phyloP scores from a whole-genome alignment of 1,284 basidiomycete species.

The Ganoderma sp. region DNA sequence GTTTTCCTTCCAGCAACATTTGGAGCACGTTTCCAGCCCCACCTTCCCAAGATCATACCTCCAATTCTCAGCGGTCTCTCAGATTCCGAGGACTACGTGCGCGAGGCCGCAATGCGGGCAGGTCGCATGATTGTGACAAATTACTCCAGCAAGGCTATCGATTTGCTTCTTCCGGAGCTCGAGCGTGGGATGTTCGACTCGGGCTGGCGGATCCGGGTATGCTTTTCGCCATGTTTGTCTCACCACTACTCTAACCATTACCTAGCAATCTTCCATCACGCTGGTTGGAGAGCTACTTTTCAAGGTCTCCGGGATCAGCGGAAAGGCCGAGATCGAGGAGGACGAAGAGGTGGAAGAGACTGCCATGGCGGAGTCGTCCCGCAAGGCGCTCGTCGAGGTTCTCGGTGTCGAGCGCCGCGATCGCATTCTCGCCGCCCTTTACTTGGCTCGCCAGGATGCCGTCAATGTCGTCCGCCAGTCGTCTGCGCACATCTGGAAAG shows the following conservation, averaged over 20 bases:
- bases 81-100: constrained; percentile 92
- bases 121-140: constrained; percentile 98
- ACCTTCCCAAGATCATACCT: constrained; percentile 92
- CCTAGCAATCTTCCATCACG: constrained; percentile 91
- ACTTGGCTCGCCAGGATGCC: constrained; percentile 93
- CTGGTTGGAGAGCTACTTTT: constrained; percentile 96
- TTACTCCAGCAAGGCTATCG: constrained; percentile 92
- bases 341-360: constrained; percentile 73
- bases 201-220: constrained; percentile 92
- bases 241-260: constrained; percentile 5
- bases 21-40: constrained; percentile 94
- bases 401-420: constrained; percentile 91
- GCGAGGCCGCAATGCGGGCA: constrained; percentile 98
- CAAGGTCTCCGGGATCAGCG: constrained; percentile 97
- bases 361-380: constrained; percentile 75
- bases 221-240: constrained; percentile 36
- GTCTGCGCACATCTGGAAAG: constrained; percentile 98
- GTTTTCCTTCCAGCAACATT: constrained; percentile 98
- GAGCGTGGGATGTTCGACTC: constrained; percentile 95
- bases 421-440: constrained; percentile 89
- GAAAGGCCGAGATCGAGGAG: constrained; percentile 87
- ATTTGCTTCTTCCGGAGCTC: constrained; percentile 92
- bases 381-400: constrained; percentile 85
- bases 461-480: constrained; percentile 90
- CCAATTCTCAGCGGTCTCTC: constrained; percentile 94